These are phyloP conservation scores for Exophiala lecanii-corni DNA, from an alignment of 2,329 filamentous ascomycete species.

Conservation along the genomic window DNA sequence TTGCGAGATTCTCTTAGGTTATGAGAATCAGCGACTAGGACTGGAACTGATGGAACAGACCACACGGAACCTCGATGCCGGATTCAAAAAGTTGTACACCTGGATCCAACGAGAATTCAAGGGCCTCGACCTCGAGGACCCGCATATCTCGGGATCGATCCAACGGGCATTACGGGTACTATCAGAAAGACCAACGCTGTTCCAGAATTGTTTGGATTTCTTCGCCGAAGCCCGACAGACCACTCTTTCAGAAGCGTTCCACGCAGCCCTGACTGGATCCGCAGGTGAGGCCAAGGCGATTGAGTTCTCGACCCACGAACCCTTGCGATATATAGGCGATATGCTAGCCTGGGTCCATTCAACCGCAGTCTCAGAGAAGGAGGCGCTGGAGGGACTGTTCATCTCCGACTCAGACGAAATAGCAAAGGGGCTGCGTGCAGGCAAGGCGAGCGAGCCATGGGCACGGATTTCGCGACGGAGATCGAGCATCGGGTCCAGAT, in stretches of 20 bases:
- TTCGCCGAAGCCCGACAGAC: constrained; percentile 88
- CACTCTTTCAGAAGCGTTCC: constrained; percentile 83
- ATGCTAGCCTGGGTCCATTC: constrained; percentile 98
- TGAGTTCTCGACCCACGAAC: constrained; percentile 87
- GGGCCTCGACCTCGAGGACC: constrained; percentile 85
- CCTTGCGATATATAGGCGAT: constrained; percentile 85
- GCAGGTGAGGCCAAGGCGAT: constrained; percentile 67
- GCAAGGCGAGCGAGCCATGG: constrained; percentile 81
- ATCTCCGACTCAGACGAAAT: constrained; percentile 87
- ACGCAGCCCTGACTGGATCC: constrained; percentile 75
- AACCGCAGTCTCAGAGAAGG: constrained; percentile 85
- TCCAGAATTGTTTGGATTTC: constrained; percentile 88
- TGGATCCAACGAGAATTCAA: constrained; percentile 96
- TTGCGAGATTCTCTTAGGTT: constrained; percentile 81
- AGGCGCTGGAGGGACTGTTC: constrained; percentile 87
- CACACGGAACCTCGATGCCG: constrained; percentile 77
- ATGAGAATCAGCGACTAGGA: constrained; percentile 82
- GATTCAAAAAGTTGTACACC: constrained; percentile 91
- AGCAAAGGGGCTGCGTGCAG: constrained; percentile 72
- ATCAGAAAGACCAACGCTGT: constrained; percentile 81
- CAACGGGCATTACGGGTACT: constrained; percentile 78
- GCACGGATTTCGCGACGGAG: constrained; percentile 43
- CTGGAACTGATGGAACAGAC: constrained; percentile 88
- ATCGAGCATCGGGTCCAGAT: constrained; percentile 1
- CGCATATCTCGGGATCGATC: constrained; percentile 82